Evolutionary conservation across 1,139 yeast species (phyloP).

Genomic region (Hyphopichia fennica): DNA sequence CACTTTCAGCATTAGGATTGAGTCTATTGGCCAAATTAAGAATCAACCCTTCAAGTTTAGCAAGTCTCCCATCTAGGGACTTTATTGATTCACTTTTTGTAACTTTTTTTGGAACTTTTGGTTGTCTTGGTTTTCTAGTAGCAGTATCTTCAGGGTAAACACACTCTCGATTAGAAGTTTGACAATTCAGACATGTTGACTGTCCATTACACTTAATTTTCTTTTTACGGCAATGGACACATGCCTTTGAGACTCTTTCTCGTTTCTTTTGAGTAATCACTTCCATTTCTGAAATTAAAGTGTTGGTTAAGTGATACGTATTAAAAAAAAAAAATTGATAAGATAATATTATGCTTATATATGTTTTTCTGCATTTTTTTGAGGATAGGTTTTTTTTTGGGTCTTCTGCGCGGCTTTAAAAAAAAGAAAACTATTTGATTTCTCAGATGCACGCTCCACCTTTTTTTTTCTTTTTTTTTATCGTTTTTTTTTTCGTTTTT

Average conservation of each 20-base stretch:
- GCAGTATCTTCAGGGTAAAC: slow-evolving; percentile 1
- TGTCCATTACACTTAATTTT: slow-evolving; percentile 5
- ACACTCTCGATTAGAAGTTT: slow-evolving; percentile 2
- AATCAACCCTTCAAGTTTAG: slow-evolving; percentile 2
- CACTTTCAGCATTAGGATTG: background rate
- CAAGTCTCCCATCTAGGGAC: slow-evolving; percentile 1
- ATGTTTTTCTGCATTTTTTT: no score
- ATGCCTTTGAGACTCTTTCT: slow-evolving; percentile 3
- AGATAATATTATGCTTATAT: no score
- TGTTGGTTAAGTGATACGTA: no score
- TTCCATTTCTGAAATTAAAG: background rate
- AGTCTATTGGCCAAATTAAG: background rate
- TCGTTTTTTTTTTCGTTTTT: no score
- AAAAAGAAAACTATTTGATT: no score
- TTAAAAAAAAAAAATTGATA: background rate
- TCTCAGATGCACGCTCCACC: no score
- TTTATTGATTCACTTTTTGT: background rate
- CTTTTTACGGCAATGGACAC: slow-evolving; percentile 2
- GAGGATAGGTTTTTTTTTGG: no score
- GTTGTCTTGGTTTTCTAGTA: slow-evolving; percentile 5
- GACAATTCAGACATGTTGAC: background rate
- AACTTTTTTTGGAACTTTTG: slow-evolving; percentile 6
- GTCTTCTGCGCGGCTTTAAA: no score
- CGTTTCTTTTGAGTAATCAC: slow-evolving; percentile 1
- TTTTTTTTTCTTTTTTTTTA: no score